These are phyloP conservation scores for Colletotrichum gigasporum DNA, from an alignment of 2,329 filamentous ascomycete species.

Conservation along the genomic window DNA sequence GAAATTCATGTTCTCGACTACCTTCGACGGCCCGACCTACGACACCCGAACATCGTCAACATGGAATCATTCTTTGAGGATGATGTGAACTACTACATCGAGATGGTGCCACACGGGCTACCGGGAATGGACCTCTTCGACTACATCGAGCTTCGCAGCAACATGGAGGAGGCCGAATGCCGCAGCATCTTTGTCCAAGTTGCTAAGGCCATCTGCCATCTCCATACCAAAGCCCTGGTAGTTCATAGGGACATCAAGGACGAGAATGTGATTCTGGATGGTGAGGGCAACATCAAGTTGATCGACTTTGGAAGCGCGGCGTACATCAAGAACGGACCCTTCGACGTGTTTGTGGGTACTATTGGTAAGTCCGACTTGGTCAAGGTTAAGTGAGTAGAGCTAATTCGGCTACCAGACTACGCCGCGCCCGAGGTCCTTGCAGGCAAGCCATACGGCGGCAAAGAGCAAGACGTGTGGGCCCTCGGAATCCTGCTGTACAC, in stretches of 20 bases:
- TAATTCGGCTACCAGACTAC: conserved; percentile 73
- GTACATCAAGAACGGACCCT: conserved; percentile 97
- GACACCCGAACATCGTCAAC: conserved; percentile 76
- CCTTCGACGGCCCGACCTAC: conserved; percentile 76
- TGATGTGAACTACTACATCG: conserved; percentile 95
- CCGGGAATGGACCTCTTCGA: conserved; percentile 99
- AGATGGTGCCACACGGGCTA: conserved; percentile 94
- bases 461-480: conserved; percentile 98
- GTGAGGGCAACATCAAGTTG: conserved; percentile 93
- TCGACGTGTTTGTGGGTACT: conserved; percentile 98
- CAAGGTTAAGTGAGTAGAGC: not conserved
- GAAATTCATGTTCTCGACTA: conserved; percentile 98
- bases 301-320: conserved; percentile 98
- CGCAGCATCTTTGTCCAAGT: conserved; percentile 96
- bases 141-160: conserved; percentile 95
- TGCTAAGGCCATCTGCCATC: conserved; percentile 85
- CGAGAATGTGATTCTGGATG: conserved; percentile 96
- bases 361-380: conserved; percentile 76
- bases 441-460: conserved; percentile 90
- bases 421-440: conserved; percentile 97
- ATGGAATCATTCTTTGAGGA: conserved; percentile 82
- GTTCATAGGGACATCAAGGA: conserved; percentile 99
- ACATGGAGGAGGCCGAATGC: conserved; percentile 96
- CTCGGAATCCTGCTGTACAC: conserved; percentile 97
- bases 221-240: conserved; percentile 89